Evolutionary conservation across 2,329 filamentous ascomycete species (phyloP), one percentile per base, ranked within the genome.

Genomic region (Colletotrichum sojae): DNA sequence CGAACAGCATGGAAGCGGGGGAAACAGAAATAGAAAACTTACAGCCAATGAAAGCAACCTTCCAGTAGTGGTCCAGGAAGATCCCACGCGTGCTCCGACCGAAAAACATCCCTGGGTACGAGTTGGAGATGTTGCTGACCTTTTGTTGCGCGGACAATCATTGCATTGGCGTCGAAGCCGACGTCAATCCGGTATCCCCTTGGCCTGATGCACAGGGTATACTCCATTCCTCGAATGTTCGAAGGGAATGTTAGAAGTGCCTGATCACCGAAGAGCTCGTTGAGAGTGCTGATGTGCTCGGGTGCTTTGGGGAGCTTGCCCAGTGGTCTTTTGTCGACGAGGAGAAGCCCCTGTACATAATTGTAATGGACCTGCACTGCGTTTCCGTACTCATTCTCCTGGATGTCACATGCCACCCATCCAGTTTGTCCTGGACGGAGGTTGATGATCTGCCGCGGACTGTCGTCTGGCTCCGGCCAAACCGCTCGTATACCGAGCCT

Each of bases 21-120:
- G 15, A 43, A 43, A 15, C 40, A 43, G 16, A 43, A 43, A 16
- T 5, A 22, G 8, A 10, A 36, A 48, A 66, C 55, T 18, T 61
- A 54, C 4, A 91, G 78, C 89, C 89, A 92, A 70, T 92, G 90
- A 0, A 86, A 79, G 57, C 86, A 91, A 6, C 83, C 77, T 0
- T 85, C 75, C 0, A 90, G 70, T 0, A 92, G 78, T 0, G 80
- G 74, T 0, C 71, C 71, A 0, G 90, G 90, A 0, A 91, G 76
- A 70, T 90, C 88, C 43, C 78, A 83, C 3, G 54, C 16, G 0
- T 20, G 6, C 0, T 71, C 65, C 1, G 59, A 52, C 20, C 53
- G 70, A 36, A 85, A 83, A 0, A 77, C 22, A 0, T 73, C 25
- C 1, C 75, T 70, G 0, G 80, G 80, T 4, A 85, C 72, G 6